Evolutionary conservation across 1,284 basidiomycete genomes (phyloP).

Genomic region (Papiliotrema flavescens): DNA sequence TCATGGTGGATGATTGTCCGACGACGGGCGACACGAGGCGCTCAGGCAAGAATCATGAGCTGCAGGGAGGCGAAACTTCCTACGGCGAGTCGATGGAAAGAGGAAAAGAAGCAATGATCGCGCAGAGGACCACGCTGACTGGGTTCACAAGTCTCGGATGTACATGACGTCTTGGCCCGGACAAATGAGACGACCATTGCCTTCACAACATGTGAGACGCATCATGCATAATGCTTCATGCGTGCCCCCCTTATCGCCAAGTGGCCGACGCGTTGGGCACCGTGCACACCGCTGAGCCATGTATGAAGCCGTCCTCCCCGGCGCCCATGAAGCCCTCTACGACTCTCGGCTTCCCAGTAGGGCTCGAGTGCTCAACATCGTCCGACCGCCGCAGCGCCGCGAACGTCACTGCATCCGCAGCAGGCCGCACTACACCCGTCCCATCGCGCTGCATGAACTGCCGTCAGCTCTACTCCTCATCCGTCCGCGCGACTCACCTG

Average conservation of each 20-base stretch:
- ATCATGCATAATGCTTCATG: too few species aligned
- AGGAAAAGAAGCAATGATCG: too few species aligned
- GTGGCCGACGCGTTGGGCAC: constrained; percentile 39
- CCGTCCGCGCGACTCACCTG: constrained; percentile 53
- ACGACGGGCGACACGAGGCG: too few species aligned
- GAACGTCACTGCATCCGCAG: constrained; percentile 12
- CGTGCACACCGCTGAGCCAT: constrained; percentile 29
- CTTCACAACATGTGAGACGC: too few species aligned
- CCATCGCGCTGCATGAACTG: constrained; percentile 38
- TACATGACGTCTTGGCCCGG: too few species aligned
- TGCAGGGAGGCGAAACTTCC: too few species aligned
- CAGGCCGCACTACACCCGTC: background rate
- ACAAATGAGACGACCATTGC: too few species aligned
- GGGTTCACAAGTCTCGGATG: too few species aligned
- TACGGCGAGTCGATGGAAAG: too few species aligned
- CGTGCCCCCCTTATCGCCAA: background rate
- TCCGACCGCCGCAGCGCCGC: constrained; percentile 12
- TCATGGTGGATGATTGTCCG: too few species aligned
- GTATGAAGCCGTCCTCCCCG: constrained; percentile 61
- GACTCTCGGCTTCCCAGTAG: constrained; percentile 11
- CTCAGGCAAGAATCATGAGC: too few species aligned
- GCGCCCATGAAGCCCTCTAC: constrained; percentile 53
- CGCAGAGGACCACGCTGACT: too few species aligned
- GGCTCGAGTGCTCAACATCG: constrained; percentile 13
- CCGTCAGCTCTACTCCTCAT: constrained; percentile 16